Percentiles rank a stretch among this genome's conserved stretches.
These are phyloP conservation scores for Penicillium sp. DNA, from an alignment of 2,329 filamentous ascomycete species.

Conservation along the genomic window DNA sequence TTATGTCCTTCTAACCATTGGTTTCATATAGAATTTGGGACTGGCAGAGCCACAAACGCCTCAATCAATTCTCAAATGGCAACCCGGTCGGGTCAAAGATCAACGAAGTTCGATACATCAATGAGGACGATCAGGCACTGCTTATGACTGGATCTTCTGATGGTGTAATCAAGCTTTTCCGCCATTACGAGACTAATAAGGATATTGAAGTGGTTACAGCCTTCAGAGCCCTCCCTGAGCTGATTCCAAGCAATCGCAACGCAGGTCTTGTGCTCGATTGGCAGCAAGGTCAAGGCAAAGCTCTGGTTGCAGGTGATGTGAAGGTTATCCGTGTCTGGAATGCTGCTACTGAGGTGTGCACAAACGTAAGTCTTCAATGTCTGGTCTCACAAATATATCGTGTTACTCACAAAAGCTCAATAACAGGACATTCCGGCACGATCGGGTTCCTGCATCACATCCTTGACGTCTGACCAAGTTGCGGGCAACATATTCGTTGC, in stretches of 20 bases:
- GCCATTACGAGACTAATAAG: constrained; percentile 77
- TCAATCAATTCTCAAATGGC: constrained; percentile 88
- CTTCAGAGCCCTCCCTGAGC: constrained; percentile 88
- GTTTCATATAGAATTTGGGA: constrained; percentile 69
- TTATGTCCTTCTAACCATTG: constrained; percentile 1
- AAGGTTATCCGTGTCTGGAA: constrained; percentile 96
- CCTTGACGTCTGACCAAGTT: constrained; percentile 94
- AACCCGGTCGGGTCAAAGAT: constrained; percentile 90
- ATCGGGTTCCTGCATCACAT: constrained; percentile 92
- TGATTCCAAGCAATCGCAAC: constrained; percentile 90
- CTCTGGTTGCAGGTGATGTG: constrained; percentile 94
- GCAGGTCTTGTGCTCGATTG: constrained; percentile 97
- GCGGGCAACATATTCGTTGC: constrained; percentile 95
- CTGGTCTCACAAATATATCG: background rate
- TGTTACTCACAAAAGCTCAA: background rate
- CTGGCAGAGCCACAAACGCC: constrained; percentile 72
- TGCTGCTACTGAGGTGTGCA: constrained; percentile 86
- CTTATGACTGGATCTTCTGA: constrained; percentile 94
- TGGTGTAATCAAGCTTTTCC: constrained; percentile 88
- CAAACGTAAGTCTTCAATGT: constrained; percentile 53
- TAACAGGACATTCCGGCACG: constrained; percentile 80
- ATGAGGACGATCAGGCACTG: constrained; percentile 94
- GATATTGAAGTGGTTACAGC: constrained; percentile 81
- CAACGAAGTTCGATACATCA: constrained; percentile 94
- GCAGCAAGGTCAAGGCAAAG: constrained; percentile 94